Conservation (phyloP, 305 asterid genomes). For the Ilex paraguariensis region DNA sequence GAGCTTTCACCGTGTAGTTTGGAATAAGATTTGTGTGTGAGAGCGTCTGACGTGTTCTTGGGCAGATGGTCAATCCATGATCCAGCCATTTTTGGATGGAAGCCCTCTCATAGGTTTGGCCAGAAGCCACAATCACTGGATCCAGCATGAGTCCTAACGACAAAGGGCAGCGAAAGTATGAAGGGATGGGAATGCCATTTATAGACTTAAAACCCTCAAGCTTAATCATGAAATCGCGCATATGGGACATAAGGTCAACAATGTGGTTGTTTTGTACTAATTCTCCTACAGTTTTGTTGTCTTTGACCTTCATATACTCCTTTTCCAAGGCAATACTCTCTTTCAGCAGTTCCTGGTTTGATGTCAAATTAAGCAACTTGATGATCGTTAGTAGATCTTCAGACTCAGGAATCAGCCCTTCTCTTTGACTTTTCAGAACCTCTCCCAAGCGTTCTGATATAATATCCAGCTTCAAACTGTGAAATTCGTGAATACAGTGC, state of each 20-base stretch:
- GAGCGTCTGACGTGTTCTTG: conserved; percentile 52
- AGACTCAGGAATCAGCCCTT: conserved; percentile 35
- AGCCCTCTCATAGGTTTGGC: conserved; percentile 78
- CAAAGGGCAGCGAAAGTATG: conserved; percentile 70
- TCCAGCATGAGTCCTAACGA: conserved; percentile 78
- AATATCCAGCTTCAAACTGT: conserved; percentile 50
- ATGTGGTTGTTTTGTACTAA: conserved; percentile 33
- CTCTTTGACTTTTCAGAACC: conserved; percentile 43
- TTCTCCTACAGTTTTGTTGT: conserved; percentile 24
- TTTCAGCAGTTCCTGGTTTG: conserved; percentile 56
- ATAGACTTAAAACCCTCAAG: conserved; percentile 39
- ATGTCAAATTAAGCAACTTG: conserved; percentile 49
- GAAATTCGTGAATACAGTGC: conserved; percentile 52
- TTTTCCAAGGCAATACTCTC: conserved; percentile 76
- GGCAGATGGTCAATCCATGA: conserved; percentile 69
- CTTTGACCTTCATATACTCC: conserved; percentile 60
- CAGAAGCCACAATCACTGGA: conserved; percentile 93
- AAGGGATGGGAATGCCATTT: conserved; percentile 54
- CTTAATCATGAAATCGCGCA: conserved; percentile 46
- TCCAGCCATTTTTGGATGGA: conserved; percentile 84
- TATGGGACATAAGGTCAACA: conserved; percentile 43
- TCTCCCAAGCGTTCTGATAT: conserved; percentile 42
- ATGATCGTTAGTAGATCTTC: conserved; percentile 39
- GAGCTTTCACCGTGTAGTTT: conserved; percentile 74
- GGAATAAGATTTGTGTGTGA: conserved; percentile 61